Base-by-base conservation (phyloP, 1,284 basidiomycete genomes). In the Paramarasmius palmivorus region DNA sequence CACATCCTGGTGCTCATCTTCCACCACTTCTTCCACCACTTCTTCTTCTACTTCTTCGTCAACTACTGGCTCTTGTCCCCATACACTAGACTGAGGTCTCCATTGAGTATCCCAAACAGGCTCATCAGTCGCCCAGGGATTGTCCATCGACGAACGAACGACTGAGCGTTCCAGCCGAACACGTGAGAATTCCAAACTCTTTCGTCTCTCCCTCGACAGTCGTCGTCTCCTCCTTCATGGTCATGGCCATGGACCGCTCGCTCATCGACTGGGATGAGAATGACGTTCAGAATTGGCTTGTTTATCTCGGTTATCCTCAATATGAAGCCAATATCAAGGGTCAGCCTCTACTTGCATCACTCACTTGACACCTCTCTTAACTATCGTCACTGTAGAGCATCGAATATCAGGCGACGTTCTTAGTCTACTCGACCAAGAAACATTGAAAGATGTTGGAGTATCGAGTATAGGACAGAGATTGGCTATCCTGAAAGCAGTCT, bases 331-430 rank as follows among this genome's bases (percentile, higher is more conserved):
- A 84, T 70, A 81, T 91, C 62, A 80, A 76, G 80, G 82, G 86
- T 87, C 47, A 49, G 74, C 70, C 44, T 17, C 51, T 57, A 56
- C 61, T 59, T 44, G 48, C 56, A 54, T 41, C 56, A 59, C 29
- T 52, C 51, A 53, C 46, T 42, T 50, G 53, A 50, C 49, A 47
- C 42, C 50, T 55, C 17, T 50, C n/a, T n/a, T n/a, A n/a, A n/a
- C 48, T 55, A 48, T 46, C 39, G 38, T 19, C 53, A 19, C 38
- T 20, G 34, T 66, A 95, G 95, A 95, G 68, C 91, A 98, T 70
- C 88, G 85, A 58, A 92, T 98, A 61, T 88, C 89, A 5, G 95
- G 95, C 52, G 93, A 96, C 60, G 86, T 93, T 2, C 78, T 98
- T 15, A 84, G 88, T 57, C 77, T 90, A 61, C 79, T 97, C 40